These are phyloP conservation scores for Claviceps paspali DNA, from an alignment of 2,329 filamentous ascomycete species.

Conservation along the genomic window DNA sequence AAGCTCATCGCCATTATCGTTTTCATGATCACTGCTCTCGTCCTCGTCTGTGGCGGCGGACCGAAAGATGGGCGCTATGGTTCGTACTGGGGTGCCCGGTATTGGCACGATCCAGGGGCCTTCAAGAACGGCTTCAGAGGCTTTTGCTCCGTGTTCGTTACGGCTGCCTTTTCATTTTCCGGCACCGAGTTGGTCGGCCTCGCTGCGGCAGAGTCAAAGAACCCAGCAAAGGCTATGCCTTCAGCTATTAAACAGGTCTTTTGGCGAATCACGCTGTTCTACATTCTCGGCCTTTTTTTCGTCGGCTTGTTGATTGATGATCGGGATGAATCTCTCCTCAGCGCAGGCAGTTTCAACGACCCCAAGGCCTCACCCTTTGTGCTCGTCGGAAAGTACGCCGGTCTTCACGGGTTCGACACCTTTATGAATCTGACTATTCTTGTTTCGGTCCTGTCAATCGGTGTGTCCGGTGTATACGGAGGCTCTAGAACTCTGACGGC, in stretches of 20 bases:
- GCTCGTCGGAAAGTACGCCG: conserved; percentile 38
- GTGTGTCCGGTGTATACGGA: conserved; percentile 43
- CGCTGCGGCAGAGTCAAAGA: conserved; percentile 37
- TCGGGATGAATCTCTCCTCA: conserved; percentile 26
- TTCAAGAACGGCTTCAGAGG: conserved; percentile 65
- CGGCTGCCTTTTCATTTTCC: conserved; percentile 57
- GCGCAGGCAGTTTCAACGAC: conserved; percentile 24
- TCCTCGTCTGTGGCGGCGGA: conserved; percentile 45
- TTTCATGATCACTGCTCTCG: conserved; percentile 44
- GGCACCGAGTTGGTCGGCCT: conserved; percentile 50
- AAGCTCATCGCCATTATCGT: conserved; percentile 39
- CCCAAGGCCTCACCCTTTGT: conserved; percentile 37
- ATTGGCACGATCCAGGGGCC: conserved; percentile 34
- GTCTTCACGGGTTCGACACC: conserved; percentile 33
- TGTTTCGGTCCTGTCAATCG: conserved; percentile 42
- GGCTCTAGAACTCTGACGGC: conserved; percentile 44
- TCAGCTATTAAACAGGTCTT: conserved; percentile 70
- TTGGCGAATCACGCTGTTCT: conserved; percentile 42
- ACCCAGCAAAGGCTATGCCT: conserved; percentile 59
- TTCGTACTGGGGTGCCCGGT: conserved; percentile 33
- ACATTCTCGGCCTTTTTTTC: conserved; percentile 36
- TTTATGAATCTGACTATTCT: conserved; percentile 47
- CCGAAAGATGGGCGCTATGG: conserved; percentile 29
- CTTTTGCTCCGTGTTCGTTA: conserved; percentile 57
- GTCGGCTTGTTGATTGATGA: conserved; percentile 34